Evolutionary conservation across 2,329 filamentous ascomycete species (phyloP), one percentile per base, ranked within the genome.

Genomic region (Aspergillus fumigatiaffinis): DNA sequence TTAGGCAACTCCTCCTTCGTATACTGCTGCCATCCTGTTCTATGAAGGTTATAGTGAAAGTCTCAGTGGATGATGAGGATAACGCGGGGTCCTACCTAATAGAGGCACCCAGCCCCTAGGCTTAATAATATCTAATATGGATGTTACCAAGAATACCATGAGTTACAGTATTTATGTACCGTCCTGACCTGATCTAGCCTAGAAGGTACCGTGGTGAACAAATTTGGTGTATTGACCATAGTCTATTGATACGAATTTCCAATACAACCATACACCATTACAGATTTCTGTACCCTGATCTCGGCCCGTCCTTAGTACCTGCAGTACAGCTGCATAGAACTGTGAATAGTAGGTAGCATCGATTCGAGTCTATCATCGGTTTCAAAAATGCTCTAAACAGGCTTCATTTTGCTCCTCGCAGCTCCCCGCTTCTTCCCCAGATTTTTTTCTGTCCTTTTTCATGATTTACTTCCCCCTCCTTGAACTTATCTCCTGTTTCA

Each of bases 371-470:
- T 17, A 35, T 35, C 29, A 14, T 1, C 10, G 28, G 28, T 29
- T 29, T 29, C 28, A 29, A 29, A 32, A 14, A 14, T 17, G 32
- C 32, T 38, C 32, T 38, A 38, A 38, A 38, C 14, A 17, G 32
- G 23, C 28, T 50, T 50, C 28, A 20, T 51, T 38, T 21, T 35
- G n/a, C 21, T 46, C 35, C 28, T 44, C 38, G 29, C 38, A 25
- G 21, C 51, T 53, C 38, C 26, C 28, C 20, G 29, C 17, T 38
- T 28, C 25, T 28, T 53, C 51, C 38, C 38, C 51, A 46, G 51
- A 17, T 52, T 53, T 52, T 51, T 53, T 42, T 53, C 26, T 14
- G 51, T 21, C 38, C 47, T 21, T 52, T 44, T 50, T 32, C 3
- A 53, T 52, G 4, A 20, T 47, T 12, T 7, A 9, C 21, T 23